Base-by-base conservation (phyloP, 2,329 filamentous ascomycete species). In the Colletotrichum sp. region DNA sequence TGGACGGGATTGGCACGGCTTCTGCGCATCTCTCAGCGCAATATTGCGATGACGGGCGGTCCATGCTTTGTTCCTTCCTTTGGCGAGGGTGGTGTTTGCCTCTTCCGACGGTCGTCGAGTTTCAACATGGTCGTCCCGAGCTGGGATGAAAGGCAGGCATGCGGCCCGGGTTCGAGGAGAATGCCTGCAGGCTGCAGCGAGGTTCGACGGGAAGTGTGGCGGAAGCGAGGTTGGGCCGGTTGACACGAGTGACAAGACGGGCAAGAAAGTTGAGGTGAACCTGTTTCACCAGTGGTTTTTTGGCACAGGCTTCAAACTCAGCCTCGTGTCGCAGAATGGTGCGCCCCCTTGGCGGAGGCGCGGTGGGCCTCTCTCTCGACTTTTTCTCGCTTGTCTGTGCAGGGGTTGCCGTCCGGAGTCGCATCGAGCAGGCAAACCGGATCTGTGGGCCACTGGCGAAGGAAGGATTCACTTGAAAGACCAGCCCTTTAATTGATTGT, bases 301-400 rank as follows among this genome's bases (percentile, higher is more conserved):
- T 71, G 75, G 75, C 71, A 75, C 75, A 75, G 75, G 75, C 75
- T 77, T 77, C 71, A 77, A 77, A 77, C 75, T 70, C 62, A 69
- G 75, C 75, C 75, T 77, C 71, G 44, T 69, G 75, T 77, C 66
- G 52, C 75, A 77, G 66, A 49, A 71, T 67, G 65, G 59, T 36
- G 73, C 64, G 39, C 69, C 73, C 55, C 72, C 69, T 64, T 72
- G 69, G 69, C 27, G 55, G 34, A 67, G n/a, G 39, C 67, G 67
- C 57, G 44, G 25, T 34, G 44, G 67, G 64, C 39, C 32, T 11
- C n/a, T 16, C 8, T 15, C 19, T 59, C 16, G 13, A 25, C 55
- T 29, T 59, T 49, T 49, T 13, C 59, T 32, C 52, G 25, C 52
- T 30, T 57, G 49, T 68, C 44, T 52, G 55, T 6, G n/a, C 55